Percentiles rank a stretch among this genome's conserved stretches.
These are phyloP conservation scores for Eimeria necatrix DNA, from an alignment of 169 alveolate species.

Conservation along the genomic window DNA sequence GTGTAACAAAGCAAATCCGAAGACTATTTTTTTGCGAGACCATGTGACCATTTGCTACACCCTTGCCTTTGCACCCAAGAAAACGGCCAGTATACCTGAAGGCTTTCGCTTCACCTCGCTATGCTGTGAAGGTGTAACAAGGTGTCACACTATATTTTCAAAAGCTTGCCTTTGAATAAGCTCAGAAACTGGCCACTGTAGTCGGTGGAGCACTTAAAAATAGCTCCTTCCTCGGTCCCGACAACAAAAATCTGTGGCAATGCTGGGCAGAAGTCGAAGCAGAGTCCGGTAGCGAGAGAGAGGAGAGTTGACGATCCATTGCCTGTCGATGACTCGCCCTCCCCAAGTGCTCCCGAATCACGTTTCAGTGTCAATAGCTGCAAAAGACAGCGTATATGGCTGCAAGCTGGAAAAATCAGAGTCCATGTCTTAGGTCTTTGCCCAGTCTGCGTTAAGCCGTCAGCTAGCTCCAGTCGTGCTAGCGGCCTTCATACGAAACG, in stretches of 20 bases:
- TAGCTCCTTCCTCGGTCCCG: constrained; percentile 97
- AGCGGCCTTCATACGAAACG: background rate
- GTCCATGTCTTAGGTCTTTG: background rate
- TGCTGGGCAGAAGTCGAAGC: constrained; percentile 93
- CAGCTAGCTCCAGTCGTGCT: background rate
- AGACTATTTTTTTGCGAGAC: background rate
- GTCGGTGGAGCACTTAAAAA: constrained; percentile 95
- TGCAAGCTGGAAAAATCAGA: background rate
- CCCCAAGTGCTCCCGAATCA: constrained; percentile 62
- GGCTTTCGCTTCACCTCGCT: background rate
- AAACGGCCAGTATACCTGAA: background rate
- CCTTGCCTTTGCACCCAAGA: background rate
- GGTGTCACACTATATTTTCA: background rate
- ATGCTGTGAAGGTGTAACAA: background rate
- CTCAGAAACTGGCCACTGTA: constrained; percentile 94
- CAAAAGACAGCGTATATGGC: background rate
- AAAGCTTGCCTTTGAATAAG: constrained; percentile 92
- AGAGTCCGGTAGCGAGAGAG: constrained; percentile 90
- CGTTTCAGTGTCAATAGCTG: constrained; percentile 72
- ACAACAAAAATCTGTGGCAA: constrained; percentile 92
- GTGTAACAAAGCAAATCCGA: background rate
- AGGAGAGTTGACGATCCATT: constrained; percentile 67
- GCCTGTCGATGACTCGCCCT: constrained; percentile 14
- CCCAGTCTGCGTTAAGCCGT: background rate
- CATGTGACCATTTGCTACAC: background rate